Conservation (phyloP, 2,329 filamentous ascomycete genomes). For the Dryadomyces sulphureus region DNA sequence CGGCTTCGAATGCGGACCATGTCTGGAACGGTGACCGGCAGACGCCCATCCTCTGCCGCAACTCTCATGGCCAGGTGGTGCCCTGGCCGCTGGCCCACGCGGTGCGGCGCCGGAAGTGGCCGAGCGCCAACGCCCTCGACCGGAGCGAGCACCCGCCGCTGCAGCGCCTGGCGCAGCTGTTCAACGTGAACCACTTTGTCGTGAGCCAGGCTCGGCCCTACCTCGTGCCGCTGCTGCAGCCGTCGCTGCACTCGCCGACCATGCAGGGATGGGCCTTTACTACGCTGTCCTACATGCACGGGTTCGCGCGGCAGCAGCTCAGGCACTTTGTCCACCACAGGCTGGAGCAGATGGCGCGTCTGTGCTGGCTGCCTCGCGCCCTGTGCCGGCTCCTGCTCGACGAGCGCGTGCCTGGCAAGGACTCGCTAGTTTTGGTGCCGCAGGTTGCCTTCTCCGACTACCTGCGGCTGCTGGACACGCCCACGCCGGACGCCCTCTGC, state of each 20-base stretch:
- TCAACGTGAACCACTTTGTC: constrained; percentile 92
- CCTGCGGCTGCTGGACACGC: constrained; percentile 65
- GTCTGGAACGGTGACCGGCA: constrained; percentile 50
- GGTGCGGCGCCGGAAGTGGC: constrained; percentile 52
- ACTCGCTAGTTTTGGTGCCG: constrained; percentile 61
- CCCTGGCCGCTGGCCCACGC: constrained; percentile 57
- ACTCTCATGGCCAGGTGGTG: constrained; percentile 44
- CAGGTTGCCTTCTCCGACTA: constrained; percentile 63
- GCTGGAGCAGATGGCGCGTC: constrained; percentile 61
- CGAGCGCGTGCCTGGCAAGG: constrained; percentile 42
- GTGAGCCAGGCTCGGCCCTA: constrained; percentile 86
- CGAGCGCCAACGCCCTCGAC: constrained; percentile 17
- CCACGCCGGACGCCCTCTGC: constrained; percentile 58
- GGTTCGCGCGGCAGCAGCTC: constrained; percentile 3
- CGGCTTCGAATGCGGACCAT: constrained; percentile 58
- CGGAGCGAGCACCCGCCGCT: constrained; percentile 52
- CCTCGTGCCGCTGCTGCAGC: constrained; percentile 69
- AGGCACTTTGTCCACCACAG: constrained; percentile 47
- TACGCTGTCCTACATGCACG: constrained; percentile 39
- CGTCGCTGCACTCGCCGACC: constrained; percentile 64
- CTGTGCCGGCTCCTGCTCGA: constrained; percentile 69
- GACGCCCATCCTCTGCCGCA: constrained; percentile 60
- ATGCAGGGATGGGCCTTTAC: constrained; percentile 26
- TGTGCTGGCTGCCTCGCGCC: constrained; percentile 54
- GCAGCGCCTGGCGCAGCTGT: constrained; percentile 61